Evolutionary conservation across 495 filamentous ascomycete genomes (phyloP), one percentile per base, ranked within the genome.

Genomic region (Aspergillus campestris): DNA sequence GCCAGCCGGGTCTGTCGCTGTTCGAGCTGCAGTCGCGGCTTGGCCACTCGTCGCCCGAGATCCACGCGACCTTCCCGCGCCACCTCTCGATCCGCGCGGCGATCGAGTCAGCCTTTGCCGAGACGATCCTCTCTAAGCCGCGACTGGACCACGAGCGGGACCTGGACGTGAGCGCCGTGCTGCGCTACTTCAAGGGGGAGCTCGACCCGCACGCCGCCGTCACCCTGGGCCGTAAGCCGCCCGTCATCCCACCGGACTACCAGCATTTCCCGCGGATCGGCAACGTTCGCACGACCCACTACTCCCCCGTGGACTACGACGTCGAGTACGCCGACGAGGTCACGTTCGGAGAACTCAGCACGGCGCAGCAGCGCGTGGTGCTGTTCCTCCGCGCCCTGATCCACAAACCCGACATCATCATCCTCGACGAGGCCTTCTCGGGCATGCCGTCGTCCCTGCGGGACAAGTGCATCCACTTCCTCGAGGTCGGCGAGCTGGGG

Each of bases 351-450:
- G 79, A 86, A 44, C 69, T 90, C 1, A 77, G 79, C 13, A 84
- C 87, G 54, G 82, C 80, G 6, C 80, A 87, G 1, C 92, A 98
- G 62, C 81, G 89, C 15, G 71, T 96, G 6, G 73, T 84, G 8
- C 77, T 98, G 2, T 92, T 97, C 62, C 67, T 97, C 27, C 80
- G 94, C 6, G 86, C 91, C 11, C 67, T 94, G 31, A 77, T 92
- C 52, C 84, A 89, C 50, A 76, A 76, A 43, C 87, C 89, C 0
- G 91, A 96, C 48, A 76, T 98, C 35, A 73, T 97, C 29, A 85
- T 98, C 32, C 77, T 97, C 2, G 92, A 97, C 55, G 92, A 98
- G 63, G 81, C 92, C 0, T 94, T 95, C 55, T 88, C 86, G 36
- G 89, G 91, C 27, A 87, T 98, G 80, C 81, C 90, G 47, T 80